Evolutionary conservation across 163 green algal species (phyloP).

Genomic region (Scenedesmus sp.): DNA sequence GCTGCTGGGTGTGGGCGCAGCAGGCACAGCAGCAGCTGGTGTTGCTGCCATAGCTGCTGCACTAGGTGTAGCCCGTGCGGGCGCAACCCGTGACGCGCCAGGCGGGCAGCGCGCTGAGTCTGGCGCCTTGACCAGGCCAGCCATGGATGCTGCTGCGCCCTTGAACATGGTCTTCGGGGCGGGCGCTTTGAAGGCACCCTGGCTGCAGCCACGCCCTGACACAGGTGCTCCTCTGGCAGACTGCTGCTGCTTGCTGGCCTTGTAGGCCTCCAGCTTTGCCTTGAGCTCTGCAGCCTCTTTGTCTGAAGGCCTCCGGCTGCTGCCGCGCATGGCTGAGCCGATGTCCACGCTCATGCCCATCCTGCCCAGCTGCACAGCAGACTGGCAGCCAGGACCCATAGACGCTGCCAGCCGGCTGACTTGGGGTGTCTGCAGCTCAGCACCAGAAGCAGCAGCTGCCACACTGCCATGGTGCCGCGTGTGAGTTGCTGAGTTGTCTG

Average conservation of each 20-base stretch:
- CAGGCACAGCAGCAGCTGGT: background rate
- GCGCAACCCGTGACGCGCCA: background rate
- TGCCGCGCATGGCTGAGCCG: background rate
- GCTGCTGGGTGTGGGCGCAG: background rate
- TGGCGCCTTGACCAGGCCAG: background rate
- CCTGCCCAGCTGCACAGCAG: background rate
- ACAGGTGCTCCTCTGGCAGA: background rate
- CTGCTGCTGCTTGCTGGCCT: conserved; percentile 36
- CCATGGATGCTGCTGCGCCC: background rate
- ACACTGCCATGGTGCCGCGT: background rate
- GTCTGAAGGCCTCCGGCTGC: background rate
- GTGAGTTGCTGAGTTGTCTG: background rate
- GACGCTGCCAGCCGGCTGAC: background rate
- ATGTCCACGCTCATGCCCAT: conserved; percentile 11
- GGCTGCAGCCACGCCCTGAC: background rate
- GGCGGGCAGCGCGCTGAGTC: background rate
- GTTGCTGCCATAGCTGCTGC: background rate
- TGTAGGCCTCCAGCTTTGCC: conserved; percentile 11
- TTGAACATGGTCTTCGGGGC: conserved; percentile 32
- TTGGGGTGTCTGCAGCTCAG: conserved; percentile 30
- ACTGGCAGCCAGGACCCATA: background rate
- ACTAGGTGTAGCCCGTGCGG: background rate
- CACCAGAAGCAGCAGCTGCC: background rate
- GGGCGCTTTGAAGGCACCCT: conserved; percentile 35
- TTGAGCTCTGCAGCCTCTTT: background rate